Evolutionary conservation across 148 eudicot species (phyloP).

Genomic region (Heliamphora exappendiculata): DNA sequence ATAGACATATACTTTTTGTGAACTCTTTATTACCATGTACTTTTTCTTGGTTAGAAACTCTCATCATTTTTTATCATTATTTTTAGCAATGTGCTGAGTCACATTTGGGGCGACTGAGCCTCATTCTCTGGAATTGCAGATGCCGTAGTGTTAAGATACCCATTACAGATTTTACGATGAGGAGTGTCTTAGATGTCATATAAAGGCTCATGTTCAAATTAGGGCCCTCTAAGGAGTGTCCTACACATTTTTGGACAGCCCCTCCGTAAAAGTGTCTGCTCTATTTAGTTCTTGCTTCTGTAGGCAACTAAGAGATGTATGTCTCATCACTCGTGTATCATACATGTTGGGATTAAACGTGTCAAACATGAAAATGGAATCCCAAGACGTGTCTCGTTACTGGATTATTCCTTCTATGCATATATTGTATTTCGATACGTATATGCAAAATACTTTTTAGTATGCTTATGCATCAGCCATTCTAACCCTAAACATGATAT

Average conservation of each 20-base stretch:
- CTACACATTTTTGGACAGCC: too few species aligned
- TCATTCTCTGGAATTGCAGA: neutral
- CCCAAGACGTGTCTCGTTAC: too few species aligned
- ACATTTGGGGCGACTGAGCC: neutral
- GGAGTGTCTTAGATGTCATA: neutral
- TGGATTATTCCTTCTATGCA: neutral
- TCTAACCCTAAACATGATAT: neutral
- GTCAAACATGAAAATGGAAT: too few species aligned
- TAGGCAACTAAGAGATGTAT: too few species aligned
- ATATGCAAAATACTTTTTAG: neutral
- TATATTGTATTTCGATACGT: neutral
- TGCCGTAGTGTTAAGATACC: neutral
- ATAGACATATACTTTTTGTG: too few species aligned
- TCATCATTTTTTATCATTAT: too few species aligned
- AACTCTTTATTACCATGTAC: too few species aligned
- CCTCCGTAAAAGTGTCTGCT: too few species aligned
- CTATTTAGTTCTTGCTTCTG: too few species aligned
- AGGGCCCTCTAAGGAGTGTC: neutral
- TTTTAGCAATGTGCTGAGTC: neutral
- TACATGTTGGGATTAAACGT: too few species aligned
- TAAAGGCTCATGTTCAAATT: neutral
- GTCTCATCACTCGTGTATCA: too few species aligned
- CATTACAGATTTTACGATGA: neutral
- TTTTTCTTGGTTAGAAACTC: too few species aligned
- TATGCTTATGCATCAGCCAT: neutral